A percentile compares a stretch with the other conserved stretches of the same genome.
Conservation (phyloP, 2,329 filamentous ascomycete species). For the Trichophaea hybrida region DNA sequence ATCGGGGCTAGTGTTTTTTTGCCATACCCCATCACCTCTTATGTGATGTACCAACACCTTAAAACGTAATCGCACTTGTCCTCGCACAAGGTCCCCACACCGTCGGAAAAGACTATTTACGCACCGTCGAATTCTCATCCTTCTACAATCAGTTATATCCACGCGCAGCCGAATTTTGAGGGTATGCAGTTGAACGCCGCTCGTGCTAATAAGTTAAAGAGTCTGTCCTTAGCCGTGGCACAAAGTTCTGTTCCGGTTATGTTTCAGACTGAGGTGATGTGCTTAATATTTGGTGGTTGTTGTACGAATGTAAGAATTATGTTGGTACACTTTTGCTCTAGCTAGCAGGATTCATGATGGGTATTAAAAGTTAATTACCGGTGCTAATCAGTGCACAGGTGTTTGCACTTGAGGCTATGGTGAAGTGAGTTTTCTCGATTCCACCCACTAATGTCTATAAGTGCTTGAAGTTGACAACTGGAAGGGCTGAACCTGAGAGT, state of each 20-base stretch:
- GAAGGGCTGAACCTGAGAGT: conserved; percentile 66
- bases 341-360: not conserved
- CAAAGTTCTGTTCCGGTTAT: conserved; percentile 40
- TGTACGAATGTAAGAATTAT: conserved; percentile 63
- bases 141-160: conserved; percentile 8
- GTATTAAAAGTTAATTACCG: not conserved
- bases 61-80: no score
- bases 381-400: conserved; percentile 43
- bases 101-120: no score
- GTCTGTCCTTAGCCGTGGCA: conserved; percentile 16
- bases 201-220: conserved; percentile 5
- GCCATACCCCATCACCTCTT: no score
- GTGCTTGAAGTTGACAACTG: conserved; percentile 8
- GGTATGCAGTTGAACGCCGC: conserved; percentile 5
- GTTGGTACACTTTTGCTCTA: not conserved
- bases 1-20: no score
- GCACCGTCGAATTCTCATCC: no score
- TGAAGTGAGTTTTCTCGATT: conserved; percentile 40
- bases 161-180: conserved; percentile 21
- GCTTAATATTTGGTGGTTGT: conserved; percentile 86
- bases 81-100: no score
- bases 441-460: conserved; percentile 1
- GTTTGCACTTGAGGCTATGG: conserved; percentile 88
- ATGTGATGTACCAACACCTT: no score
- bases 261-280: conserved; percentile 48